Base-by-base conservation (phyloP, 2,329 filamentous ascomycete genomes). In the Colletotrichum phormii region DNA sequence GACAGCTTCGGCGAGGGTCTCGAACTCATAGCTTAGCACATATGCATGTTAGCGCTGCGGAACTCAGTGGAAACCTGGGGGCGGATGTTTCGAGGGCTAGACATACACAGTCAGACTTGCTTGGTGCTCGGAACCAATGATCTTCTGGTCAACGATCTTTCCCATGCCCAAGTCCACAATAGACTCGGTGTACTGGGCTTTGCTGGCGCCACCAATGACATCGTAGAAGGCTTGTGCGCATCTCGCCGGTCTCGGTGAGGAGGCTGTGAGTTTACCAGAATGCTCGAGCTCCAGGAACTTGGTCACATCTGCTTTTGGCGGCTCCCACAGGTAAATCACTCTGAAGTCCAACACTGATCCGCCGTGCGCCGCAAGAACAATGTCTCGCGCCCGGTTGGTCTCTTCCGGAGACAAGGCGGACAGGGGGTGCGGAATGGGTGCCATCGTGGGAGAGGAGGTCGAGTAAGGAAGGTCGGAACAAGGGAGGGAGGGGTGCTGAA, bases 261-360 rank as follows among this genome's bases (percentile, higher is more conserved):
- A 49, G 0, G 71, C 26, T n/a, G 67, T 78, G 26, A 82, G 63
- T 5, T 78, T 67, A 0, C 78, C 79, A 3, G 77, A 77, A 69
- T 85, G 83, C 68, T 87, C 85, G 3, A 73, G 75, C 13, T 85
- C 82, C 0, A 88, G 79, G 62, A 82, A 88, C 1, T 68, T 72
- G 11, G 84, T 66, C 77, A 87, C 80, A 22, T 82, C 79, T 9
- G 77, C 73, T 76, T 88, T 89, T 1, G 80, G 79, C 0, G 86
- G 86, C 71, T 88, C 86, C 31, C 76, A 77, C 6, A 88, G 80
- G 0, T 84, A 85, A 72, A 88, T 84, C 53, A 84, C 82, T 6
- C 85, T 81, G 75, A 87, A 88, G 62, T 81, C 78, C 5, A 79
- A 71, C 2, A 75, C 79, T 0, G 79, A 71, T 3, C 77, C 79